Evolutionary conservation across 352 stramenopile species (phyloP), one percentile per base, ranked within the genome.

Genomic region (Phytophthora hybrid): DNA sequence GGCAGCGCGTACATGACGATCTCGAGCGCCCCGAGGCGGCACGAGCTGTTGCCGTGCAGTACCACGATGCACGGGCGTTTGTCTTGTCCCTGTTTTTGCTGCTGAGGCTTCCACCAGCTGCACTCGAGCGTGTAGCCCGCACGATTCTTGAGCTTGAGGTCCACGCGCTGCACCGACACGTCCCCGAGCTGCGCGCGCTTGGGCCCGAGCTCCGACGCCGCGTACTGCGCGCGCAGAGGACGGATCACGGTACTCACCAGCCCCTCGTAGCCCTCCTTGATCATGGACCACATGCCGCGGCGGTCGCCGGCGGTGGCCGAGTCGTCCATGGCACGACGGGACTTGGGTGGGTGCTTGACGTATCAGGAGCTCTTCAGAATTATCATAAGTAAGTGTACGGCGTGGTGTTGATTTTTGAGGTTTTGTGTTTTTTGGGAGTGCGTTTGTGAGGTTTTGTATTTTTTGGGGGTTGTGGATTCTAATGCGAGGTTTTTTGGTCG

Each of bases 41-140:
- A 96, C 3, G 88, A 95, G 76, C 88, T 95, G 54, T 96, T 96
- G 65, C 89, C 89, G 52, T 96, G 89, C 23, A 96, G 80, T 32
- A 96, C 80, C 34, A 96, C 76, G 54, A 96, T 95, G 58, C 89
- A 96, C 60, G 89, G 87, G 0, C 69, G 73, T 56, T 93, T 90
- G 49, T 82, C 65, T 39, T 71, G 21, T n/a, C 51, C 54, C 10
- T 59, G 14, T 26, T 26, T 1, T 26, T 26, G 23, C 3, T 26
- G 23, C 23, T 26, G 81, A 6, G 84, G 81, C 73, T 93, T 93
- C 89, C 89, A 96, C 89, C 89, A 96, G 67, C 89, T 96, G 78
- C 89, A 96, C 64, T 96, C 85, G 77, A 95, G 81, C 21, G 87
- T 91, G 55, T 87, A 89, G 4, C 88, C 88, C 11, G 78, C 88